Conservation (phyloP, 306 rosid genomes). For the Vigna hirtella region DNA sequence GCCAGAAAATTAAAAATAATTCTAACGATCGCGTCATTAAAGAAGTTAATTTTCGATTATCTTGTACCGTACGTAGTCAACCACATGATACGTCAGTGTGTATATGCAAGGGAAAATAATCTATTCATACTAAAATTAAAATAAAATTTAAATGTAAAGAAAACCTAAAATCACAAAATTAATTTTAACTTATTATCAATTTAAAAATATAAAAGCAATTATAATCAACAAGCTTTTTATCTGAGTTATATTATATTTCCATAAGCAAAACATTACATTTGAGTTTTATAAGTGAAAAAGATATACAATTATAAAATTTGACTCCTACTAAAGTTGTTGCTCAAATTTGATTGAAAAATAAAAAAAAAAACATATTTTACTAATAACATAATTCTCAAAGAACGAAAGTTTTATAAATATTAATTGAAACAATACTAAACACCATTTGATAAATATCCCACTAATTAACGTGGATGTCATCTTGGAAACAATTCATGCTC, state of each 20-base stretch:
- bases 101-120: not conserved
- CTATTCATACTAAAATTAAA: not conserved
- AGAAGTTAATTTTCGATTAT: not conserved
- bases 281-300: too few species aligned
- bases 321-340: too few species aligned
- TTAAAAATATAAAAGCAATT: not conserved
- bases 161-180: not conserved
- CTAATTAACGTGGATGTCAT: constrained; percentile 42
- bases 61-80: not conserved
- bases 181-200: not conserved
- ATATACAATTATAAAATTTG: too few species aligned
- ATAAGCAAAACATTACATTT: too few species aligned
- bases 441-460: constrained; percentile 19
- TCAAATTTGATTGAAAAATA: too few species aligned
- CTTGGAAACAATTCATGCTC: constrained; percentile 45
- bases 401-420: too few species aligned
- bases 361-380: not conserved
- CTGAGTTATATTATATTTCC: too few species aligned
- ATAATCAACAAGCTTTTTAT: too few species aligned
- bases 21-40: not conserved
- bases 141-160: not conserved
- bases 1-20: not conserved
- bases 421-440: not conserved
- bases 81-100: not conserved
- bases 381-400: not conserved